Conservation (phyloP, 495 filamentous ascomycete genomes). For the Sporormia fimetaria region DNA sequence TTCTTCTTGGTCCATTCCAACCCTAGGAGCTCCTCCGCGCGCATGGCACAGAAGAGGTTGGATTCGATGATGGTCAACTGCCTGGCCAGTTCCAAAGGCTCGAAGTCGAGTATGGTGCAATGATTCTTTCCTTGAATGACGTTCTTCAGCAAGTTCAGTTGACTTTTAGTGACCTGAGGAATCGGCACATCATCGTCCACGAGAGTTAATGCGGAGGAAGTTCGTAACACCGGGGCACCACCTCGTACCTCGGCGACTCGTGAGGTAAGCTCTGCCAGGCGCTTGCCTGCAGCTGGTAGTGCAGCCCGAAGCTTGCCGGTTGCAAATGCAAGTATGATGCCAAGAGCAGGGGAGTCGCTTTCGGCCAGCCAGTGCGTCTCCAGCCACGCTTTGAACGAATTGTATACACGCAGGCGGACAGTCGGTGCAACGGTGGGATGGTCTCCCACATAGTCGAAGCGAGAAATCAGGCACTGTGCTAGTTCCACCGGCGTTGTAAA, state of each 20-base stretch:
- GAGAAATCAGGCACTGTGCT: conserved; percentile 68
- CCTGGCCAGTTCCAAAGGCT: conserved; percentile 81
- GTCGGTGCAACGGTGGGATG: conserved; percentile 59
- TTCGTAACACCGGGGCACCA: conserved; percentile 72
- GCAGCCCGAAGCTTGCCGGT: conserved; percentile 52
- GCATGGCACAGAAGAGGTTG: conserved; percentile 81
- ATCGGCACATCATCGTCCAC: conserved; percentile 56
- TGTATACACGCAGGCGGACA: conserved; percentile 85
- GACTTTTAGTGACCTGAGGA: conserved; percentile 62
- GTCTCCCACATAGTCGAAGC: conserved; percentile 85
- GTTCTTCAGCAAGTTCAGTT: conserved; percentile 56
- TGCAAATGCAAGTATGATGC: conserved; percentile 68
- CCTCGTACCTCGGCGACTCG: conserved; percentile 63
- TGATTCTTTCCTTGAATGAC: conserved; percentile 59
- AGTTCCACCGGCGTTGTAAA: conserved; percentile 77
- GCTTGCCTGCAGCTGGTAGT: conserved; percentile 66
- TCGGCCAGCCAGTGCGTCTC: conserved; percentile 90
- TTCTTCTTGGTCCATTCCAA: conserved; percentile 86
- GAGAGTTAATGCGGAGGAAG: conserved; percentile 56
- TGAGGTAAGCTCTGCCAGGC: conserved; percentile 63
- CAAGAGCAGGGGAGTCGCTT: conserved; percentile 61
- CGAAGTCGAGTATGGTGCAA: conserved; percentile 81
- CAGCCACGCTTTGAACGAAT: conserved; percentile 93
- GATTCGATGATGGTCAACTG: conserved; percentile 94
- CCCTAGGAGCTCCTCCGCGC: conserved; percentile 86